Evolutionary conservation across 305 asterid species (phyloP), one percentile per base, ranked within the genome.

Genomic region (Fraxinus floribunda): DNA sequence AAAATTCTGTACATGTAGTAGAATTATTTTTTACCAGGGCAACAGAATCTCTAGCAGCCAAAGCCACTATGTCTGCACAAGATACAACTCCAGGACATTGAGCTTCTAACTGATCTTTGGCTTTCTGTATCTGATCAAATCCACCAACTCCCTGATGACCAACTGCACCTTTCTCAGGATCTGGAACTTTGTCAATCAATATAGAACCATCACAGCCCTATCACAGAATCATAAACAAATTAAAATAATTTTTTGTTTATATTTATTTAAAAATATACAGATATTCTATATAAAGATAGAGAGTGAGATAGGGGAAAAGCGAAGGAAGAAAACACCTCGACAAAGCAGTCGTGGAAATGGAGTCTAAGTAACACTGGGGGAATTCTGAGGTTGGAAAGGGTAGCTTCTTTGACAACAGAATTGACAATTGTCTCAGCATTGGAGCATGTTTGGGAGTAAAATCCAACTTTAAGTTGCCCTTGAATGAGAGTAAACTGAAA

Each of bases 161-260:
- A 34, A 38, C 32, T 64, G 90, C 84, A 34, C 38, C 36, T 39
- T 4, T 87, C 78, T 89, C 87, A 9, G 79, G 11, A 4, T 38
- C 7, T 7, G n/a, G 0, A 9, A 75, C 88, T 7, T 74, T 77
- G 0, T 81, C 68, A n/a, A 89, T 80, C 85, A 89, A 72, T 46
- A 89, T 85, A n/a, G 90, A 89, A 24, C 90, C 91, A 39, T 87
- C 90, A 68, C 90, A 87, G 11, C 90, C 91, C 89, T 86, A 64
- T 74, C 16, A 83, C 2, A 18, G 32, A 39, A 66, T 32, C 18
- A 3, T 2, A 26, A 66, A 83, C 4, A 78, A 39, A 76, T 2
- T 38, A 38, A 38, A 38, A 34, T 34, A 34, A 34, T 34, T 4
- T 34, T 34, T 34, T 34, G 44, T 38, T 38, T 39, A 39, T 39